These are phyloP conservation scores for Haplographium delicatum DNA, from an alignment of 495 filamentous ascomycete species.

Conservation along the genomic window DNA sequence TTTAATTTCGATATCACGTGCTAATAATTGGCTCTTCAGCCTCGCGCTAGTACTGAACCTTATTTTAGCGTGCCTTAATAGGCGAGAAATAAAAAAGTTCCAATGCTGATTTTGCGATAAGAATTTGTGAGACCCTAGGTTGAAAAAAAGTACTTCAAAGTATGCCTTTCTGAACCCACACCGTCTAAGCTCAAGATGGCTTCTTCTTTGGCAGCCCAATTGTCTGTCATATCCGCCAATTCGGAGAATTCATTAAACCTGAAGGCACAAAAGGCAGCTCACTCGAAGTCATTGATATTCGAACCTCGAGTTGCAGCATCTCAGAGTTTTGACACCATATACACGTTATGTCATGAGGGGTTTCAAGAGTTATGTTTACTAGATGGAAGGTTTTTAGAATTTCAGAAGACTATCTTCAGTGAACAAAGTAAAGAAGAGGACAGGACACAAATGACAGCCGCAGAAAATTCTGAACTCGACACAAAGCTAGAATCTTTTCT, in stretches of 20 bases:
- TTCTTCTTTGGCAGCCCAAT: constrained; percentile 70
- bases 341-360: constrained; percentile 77
- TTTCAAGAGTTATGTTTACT: constrained; percentile 85
- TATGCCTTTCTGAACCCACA: constrained; percentile 2
- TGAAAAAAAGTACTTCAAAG: background rate
- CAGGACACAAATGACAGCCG: constrained; percentile 70
- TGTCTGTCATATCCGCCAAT: constrained; percentile 72
- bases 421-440: constrained; percentile 86
- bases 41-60: no score
- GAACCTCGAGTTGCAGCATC: constrained; percentile 71
- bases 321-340: constrained; percentile 86
- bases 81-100: constrained; percentile 6
- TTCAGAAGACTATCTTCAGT: constrained; percentile 73
- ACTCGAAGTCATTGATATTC: constrained; percentile 90
- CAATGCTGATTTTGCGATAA: constrained; percentile 1
- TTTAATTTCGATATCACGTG: no score
- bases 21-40: no score
- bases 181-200: constrained; percentile 49
- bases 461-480: constrained; percentile 78
- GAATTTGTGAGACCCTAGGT: background rate
- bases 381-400: constrained; percentile 67
- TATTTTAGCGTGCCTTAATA: no score
- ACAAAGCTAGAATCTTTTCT: constrained; percentile 74
- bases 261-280: constrained; percentile 80
- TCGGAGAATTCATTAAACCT: constrained; percentile 78